Evolutionary conservation across 495 filamentous ascomycete genomes (phyloP).

Genomic region (Corynascus novoguineensis): DNA sequence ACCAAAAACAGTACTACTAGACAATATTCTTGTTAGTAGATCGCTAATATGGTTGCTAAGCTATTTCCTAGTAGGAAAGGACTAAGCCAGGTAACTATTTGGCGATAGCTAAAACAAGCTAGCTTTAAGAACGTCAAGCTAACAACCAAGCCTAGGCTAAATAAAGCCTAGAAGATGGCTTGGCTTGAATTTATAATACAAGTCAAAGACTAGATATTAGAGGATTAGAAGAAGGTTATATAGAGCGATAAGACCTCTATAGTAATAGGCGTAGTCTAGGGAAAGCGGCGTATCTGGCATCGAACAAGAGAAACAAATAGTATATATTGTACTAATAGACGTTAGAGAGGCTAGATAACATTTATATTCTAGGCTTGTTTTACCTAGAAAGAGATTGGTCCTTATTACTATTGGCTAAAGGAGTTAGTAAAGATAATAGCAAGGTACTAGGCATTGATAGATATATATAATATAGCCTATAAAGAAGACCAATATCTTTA

Average conservation of each 20-base stretch:
- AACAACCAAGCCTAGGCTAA: background rate
- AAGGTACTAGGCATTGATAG: constrained; percentile 1
- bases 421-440: background rate
- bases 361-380: constrained; percentile 13
- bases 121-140: background rate
- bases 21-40: too few species aligned
- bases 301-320: background rate
- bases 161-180: background rate
- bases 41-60: too few species aligned
- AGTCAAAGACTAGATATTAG: background rate
- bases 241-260: background rate
- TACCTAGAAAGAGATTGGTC: background rate
- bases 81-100: too few species aligned
- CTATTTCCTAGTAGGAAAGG: too few species aligned
- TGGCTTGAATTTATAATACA: background rate
- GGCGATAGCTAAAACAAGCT: background rate
- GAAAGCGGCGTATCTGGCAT: background rate
- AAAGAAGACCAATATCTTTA: constrained; percentile 2
- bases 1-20: too few species aligned
- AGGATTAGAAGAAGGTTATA: constrained; percentile 1
- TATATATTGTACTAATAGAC: background rate
- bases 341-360: constrained; percentile 2
- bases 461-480: constrained; percentile 1
- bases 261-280: background rate
- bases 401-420: background rate